Percentiles rank a stretch among this genome's conserved stretches.
Conservation (phyloP, 441 rosid genomes). For the Viola pubescens region DNA sequence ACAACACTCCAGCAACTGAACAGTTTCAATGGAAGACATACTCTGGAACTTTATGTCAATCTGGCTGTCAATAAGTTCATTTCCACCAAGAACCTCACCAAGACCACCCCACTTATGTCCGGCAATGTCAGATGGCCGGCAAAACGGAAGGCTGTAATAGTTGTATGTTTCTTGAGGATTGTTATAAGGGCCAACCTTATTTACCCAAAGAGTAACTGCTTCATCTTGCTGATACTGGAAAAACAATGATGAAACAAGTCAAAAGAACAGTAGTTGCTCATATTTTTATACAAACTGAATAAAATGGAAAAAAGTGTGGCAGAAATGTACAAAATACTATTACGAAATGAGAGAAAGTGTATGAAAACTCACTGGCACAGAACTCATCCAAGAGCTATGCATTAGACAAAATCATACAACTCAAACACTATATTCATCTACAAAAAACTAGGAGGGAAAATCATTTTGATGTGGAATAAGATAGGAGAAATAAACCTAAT, state of each 20-base stretch:
- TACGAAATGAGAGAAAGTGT: too few species aligned
- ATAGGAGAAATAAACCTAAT: too few species aligned
- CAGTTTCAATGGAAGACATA: conserved; percentile 27
- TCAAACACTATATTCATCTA: too few species aligned
- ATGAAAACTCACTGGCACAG: too few species aligned
- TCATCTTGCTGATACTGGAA: conserved; percentile 82
- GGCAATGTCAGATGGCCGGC: conserved; percentile 47
- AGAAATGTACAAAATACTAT: not conserved
- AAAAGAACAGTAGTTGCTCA: not conserved
- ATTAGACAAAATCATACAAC: too few species aligned
- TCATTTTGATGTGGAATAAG: too few species aligned
- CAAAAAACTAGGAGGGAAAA: too few species aligned
- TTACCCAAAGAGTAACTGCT: conserved; percentile 89
- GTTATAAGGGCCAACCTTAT: conserved; percentile 98
- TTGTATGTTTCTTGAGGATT: conserved; percentile 99
- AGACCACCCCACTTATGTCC: conserved; percentile 99
- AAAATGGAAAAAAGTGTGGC: not conserved
- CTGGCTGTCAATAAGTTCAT: conserved; percentile 96
- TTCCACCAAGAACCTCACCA: conserved; percentile 99
- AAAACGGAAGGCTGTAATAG: conserved; percentile 98
- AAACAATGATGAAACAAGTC: not conserved
- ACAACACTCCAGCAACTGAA: conserved; percentile 8
- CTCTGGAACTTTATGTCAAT: conserved; percentile 77
- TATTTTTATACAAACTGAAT: not conserved
- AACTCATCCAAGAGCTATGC: not conserved